Conservation (phyloP, 2,329 filamentous ascomycete genomes). For the Pestalotiopsis sp. region DNA sequence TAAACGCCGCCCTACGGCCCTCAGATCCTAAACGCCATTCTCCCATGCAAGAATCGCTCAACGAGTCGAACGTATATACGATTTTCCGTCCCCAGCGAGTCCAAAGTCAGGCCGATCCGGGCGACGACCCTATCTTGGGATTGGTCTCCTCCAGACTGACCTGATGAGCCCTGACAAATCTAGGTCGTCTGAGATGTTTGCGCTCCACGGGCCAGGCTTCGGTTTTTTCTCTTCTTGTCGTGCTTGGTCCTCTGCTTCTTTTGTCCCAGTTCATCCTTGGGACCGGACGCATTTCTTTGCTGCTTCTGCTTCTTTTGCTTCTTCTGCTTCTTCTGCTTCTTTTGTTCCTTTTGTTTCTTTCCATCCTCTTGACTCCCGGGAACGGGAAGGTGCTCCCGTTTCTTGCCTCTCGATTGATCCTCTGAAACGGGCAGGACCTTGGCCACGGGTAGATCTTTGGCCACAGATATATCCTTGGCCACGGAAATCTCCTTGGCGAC, state of each 20-base stretch:
- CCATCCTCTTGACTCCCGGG: not conserved
- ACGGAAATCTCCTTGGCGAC: too few species aligned
- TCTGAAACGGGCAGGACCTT: too few species aligned
- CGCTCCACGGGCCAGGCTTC: not conserved
- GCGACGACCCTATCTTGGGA: not conserved
- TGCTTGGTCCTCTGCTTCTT: not conserved
- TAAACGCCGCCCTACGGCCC: slow-evolving; percentile 6
- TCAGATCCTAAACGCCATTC: slow-evolving; percentile 1
- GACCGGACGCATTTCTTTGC: not conserved
- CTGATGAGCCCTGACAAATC: not conserved
- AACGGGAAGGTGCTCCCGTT: too few species aligned
- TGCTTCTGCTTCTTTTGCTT: too few species aligned
- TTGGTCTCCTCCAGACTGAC: not conserved
- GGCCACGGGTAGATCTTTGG: too few species aligned
- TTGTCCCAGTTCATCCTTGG: not conserved
- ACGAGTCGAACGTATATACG: not conserved
- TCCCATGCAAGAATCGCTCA: slow-evolving; percentile 1
- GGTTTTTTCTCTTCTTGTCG: not conserved
- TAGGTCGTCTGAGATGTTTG: not conserved
- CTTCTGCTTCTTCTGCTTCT: not conserved
- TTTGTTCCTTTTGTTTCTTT: not conserved
- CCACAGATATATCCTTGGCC: too few species aligned
- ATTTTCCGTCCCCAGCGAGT: not conserved
- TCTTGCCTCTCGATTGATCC: too few species aligned
- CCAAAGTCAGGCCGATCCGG: not conserved